Conservation (phyloP, 2,329 filamentous ascomycete genomes). For the Leptographium radiaticola region DNA sequence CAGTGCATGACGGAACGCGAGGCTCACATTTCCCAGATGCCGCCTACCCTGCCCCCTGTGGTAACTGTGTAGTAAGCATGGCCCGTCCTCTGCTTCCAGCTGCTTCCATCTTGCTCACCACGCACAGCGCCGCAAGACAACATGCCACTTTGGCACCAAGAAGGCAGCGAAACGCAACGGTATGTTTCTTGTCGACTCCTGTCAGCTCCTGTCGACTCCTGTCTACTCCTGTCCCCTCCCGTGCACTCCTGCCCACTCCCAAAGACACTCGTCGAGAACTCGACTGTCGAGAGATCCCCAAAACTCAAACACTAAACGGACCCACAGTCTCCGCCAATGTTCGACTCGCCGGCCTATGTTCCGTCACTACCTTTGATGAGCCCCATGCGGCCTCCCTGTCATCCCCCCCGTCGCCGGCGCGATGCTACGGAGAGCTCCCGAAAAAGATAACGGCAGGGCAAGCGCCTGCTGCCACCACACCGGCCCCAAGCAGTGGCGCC, state of each 20-base stretch:
- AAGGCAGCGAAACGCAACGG: constrained; percentile 7
- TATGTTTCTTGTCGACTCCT: background rate
- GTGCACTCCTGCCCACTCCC: too few species aligned
- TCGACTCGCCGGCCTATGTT: background rate
- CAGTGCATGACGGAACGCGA: background rate
- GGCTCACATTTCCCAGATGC: constrained; percentile 3
- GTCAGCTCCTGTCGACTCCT: too few species aligned
- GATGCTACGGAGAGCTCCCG: too few species aligned
- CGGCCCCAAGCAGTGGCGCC: background rate
- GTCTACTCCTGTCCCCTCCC: too few species aligned
- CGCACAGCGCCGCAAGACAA: constrained; percentile 8
- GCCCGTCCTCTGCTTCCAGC: background rate
- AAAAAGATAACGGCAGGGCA: background rate
- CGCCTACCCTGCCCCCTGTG: constrained; percentile 5
- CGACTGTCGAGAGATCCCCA: too few species aligned
- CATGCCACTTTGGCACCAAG: constrained; percentile 8
- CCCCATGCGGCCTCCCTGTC: background rate
- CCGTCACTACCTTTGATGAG: background rate
- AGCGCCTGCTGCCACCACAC: background rate
- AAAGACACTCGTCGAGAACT: too few species aligned
- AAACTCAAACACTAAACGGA: too few species aligned
- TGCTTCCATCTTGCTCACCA: background rate
- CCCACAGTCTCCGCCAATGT: background rate
- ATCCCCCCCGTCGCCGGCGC: too few species aligned
- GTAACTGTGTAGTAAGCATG: constrained; percentile 5